These are phyloP conservation scores for Pisolithus marmoratus DNA, from an alignment of 768 basidiomycete genomes.

Conservation along the genomic window DNA sequence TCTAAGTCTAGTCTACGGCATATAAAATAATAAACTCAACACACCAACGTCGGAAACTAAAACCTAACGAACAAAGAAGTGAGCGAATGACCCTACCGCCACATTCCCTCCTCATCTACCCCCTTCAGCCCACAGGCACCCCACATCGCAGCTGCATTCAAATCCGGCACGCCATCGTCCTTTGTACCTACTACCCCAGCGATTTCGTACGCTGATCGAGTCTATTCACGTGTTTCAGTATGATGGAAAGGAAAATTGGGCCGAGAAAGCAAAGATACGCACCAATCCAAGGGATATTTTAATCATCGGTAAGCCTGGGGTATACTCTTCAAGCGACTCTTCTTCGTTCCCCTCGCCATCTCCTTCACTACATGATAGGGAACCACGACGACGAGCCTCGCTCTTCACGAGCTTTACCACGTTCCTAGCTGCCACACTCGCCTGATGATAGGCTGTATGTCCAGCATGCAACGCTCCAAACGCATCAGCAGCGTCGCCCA, in stretches of 20 bases:
- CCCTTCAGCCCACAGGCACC: conserved; percentile 36
- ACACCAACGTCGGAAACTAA: too few relatives aligned
- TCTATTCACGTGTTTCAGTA: conserved; percentile 21
- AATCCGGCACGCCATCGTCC: conserved; percentile 40
- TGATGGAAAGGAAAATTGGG: neutral
- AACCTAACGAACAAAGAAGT: too few relatives aligned
- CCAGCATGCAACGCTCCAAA: conserved; percentile 61
- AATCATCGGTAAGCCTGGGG: conserved; percentile 46
- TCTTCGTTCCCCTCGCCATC: neutral
- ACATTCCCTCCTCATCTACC: conserved; percentile 30
- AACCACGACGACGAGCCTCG: conserved; percentile 8
- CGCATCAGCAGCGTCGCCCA: conserved; percentile 61
- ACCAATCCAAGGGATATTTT: conserved; percentile 60
- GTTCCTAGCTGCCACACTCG: conserved; percentile 48
- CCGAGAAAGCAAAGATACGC: conserved; percentile 14
- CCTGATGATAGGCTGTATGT: conserved; percentile 50
- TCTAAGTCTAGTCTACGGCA: too few relatives aligned
- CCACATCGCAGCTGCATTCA: conserved; percentile 46
- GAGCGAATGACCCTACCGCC: neutral
- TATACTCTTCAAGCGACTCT: conserved; percentile 37
- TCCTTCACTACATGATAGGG: neutral
- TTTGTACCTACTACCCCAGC: conserved; percentile 40
- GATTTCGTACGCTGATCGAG: conserved; percentile 42
- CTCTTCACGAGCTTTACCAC: conserved; percentile 39
- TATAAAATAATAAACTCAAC: too few relatives aligned